Conservation (phyloP, 2,329 filamentous ascomycete species). For the Diaporthe caulivora region DNA sequence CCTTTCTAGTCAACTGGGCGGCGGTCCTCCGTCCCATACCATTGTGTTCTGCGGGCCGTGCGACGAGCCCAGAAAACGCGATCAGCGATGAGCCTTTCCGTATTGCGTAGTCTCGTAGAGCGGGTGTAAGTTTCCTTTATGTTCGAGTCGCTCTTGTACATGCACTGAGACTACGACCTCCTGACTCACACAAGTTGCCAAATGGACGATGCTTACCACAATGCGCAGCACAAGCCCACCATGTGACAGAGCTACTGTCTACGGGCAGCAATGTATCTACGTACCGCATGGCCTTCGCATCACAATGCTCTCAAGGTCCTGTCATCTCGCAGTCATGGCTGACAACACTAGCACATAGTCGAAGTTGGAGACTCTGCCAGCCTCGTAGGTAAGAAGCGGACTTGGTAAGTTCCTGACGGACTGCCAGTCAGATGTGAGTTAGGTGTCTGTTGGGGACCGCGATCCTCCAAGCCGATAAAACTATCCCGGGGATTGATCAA, state of each 20-base stretch:
- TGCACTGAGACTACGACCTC: neutral
- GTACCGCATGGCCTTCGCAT: neutral
- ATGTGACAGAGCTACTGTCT: neutral
- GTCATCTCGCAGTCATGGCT: neutral
- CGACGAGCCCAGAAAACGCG: neutral
- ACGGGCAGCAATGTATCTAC: neutral
- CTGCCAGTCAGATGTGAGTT: neutral
- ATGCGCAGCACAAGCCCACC: neutral
- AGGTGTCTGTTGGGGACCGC: neutral
- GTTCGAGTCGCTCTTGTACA: neutral
- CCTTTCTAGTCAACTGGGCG: neutral
- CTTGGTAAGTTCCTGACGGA: neutral
- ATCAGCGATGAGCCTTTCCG: neutral
- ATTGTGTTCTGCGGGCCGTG: neutral
- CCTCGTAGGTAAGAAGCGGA: neutral
- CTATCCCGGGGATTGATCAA: neutral
- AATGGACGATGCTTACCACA: neutral
- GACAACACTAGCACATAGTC: neutral
- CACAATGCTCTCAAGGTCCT: neutral
- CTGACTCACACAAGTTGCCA: neutral
- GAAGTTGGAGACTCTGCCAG: neutral
- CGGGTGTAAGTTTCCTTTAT: neutral
- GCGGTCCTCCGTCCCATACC: neutral
- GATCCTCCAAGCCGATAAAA: neutral
- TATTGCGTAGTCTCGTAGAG: too few relatives aligned